A percentile compares a stretch with the other conserved stretches of the same genome.
Evolutionary conservation across 257 asterid genomes (phyloP).

Genomic region (Nyctanthes arbortristis): DNA sequence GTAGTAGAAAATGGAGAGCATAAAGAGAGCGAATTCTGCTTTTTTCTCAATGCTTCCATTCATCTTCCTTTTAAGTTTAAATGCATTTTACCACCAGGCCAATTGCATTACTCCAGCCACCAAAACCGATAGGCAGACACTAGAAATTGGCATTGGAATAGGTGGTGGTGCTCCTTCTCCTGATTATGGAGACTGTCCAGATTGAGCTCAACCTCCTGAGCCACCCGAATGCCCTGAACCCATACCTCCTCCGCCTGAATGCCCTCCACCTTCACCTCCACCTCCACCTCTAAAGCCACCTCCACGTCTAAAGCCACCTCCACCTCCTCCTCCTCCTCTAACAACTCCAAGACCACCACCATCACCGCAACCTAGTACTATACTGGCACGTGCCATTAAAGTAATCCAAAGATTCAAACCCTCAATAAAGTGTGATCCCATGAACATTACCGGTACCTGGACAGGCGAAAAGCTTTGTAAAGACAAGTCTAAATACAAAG

Average conservation of each 20-base stretch:
- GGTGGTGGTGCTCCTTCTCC: slow-evolving; percentile 32
- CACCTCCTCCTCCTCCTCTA: background rate
- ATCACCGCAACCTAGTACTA: background rate
- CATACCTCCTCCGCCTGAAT: background rate
- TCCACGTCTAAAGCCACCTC: background rate
- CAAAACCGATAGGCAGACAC: slow-evolving; percentile 24
- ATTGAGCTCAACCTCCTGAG: slow-evolving; percentile 25
- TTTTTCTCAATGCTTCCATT: slow-evolving; percentile 12
- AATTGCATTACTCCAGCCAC: slow-evolving; percentile 3
- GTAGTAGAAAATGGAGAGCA: slow-evolving; percentile 27
- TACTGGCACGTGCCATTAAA: slow-evolving; percentile 10
- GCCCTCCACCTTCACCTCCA: slow-evolving; percentile 21
- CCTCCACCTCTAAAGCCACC: slow-evolving; percentile 5
- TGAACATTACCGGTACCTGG: slow-evolving; percentile 36
- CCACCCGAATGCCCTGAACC: no score
- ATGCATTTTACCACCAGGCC: slow-evolving; percentile 18
- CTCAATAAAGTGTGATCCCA: slow-evolving; percentile 32
- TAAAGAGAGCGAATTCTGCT: background rate
- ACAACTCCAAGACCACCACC: background rate
- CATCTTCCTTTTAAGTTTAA: slow-evolving; percentile 24
- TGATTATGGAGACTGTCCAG: slow-evolving; percentile 34
- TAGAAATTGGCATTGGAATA: slow-evolving; percentile 40
- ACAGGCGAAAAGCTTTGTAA: slow-evolving; percentile 37
- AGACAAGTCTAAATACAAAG: slow-evolving; percentile 42
- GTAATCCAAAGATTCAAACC: slow-evolving; percentile 34